These are phyloP conservation scores for Tylopilus felleus DNA, from an alignment of 768 basidiomycete species.

Conservation along the genomic window DNA sequence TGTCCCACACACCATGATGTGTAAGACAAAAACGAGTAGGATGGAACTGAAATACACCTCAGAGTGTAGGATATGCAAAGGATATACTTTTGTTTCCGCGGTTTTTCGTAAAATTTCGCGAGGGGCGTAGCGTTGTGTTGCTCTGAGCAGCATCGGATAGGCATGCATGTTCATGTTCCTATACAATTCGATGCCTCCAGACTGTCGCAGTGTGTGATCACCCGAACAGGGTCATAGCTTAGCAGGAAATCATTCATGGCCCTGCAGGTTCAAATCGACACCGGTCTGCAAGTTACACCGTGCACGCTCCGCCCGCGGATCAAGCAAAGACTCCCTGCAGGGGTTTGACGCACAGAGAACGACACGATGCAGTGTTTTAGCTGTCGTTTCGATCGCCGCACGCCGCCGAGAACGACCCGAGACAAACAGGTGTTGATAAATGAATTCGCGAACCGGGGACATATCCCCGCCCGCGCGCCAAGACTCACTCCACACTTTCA, in stretches of 20 bases:
- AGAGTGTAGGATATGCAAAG: background rate
- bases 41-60: background rate
- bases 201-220: background rate
- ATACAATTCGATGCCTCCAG: background rate
- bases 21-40: background rate
- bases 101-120: background rate
- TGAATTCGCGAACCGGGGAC: background rate
- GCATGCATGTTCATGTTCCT: background rate
- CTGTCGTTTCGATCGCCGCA: background rate
- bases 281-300: background rate
- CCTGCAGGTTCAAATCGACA: too few relatives aligned
- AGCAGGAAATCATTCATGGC: background rate
- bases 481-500: too few relatives aligned
- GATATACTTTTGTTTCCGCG: background rate
- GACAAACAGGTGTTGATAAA: background rate
- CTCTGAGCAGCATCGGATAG: background rate
- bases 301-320: slow-evolving; percentile 7
- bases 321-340: background rate
- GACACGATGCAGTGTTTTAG: background rate
- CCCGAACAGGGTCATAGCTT: background rate
- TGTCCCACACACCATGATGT: background rate
- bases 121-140: background rate
- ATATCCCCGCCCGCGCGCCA: too few relatives aligned
- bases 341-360: background rate
- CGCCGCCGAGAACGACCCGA: background rate